Base-by-base conservation (phyloP, 1,139 yeast species). In the Yamadazyma triangularis region DNA sequence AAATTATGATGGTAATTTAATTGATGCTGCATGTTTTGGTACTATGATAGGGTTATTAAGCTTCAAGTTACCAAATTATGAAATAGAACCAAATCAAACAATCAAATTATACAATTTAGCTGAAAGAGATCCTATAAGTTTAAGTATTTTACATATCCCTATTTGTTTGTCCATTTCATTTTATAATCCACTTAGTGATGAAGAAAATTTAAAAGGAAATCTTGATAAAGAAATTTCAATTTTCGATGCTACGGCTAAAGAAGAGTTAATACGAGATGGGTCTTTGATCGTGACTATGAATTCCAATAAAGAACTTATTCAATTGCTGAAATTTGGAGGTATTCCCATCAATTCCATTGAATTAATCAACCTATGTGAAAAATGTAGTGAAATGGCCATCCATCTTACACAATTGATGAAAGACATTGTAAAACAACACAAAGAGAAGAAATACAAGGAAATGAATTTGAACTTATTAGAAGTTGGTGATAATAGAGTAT, bases 81-180 rank as follows among this genome's bases (percentile, higher is more conserved):
- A 87, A 3, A 79, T 89, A 11, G 88, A 79, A 34, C 29, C 26
- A 2, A 30, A 29, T 20, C 76, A 72, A 33, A 71, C 58, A 12
- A 50, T 87, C 10, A 70, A 81, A 9, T 70, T 91, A 1, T 89
- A 85, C 50, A 72, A 79, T 25, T 51, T 76, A 16, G 77, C 79
- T 23, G 96, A 89, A 48, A 72, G 95, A 39, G 87, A 85, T 28
- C 96, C 96, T 1, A 88, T 88, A 0, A 81, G 91, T 19, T 66
- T 91, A 34, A 82, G 95, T 31, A 74, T 91, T 12, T 63, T 91
- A 40, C 98, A 91, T 53, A 75, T 87, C 3, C 98, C 98, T 2
- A 73, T 91, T 28, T 87, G 96, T 56, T 78, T 88, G n/a, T 82
- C 95, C 0, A 88, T 85, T 58, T 81, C 88, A 24, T 85, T 91